These are phyloP conservation scores for Pseudozyma flocculosa DNA, from an alignment of 1,284 basidiomycete species.

Conservation along the genomic window DNA sequence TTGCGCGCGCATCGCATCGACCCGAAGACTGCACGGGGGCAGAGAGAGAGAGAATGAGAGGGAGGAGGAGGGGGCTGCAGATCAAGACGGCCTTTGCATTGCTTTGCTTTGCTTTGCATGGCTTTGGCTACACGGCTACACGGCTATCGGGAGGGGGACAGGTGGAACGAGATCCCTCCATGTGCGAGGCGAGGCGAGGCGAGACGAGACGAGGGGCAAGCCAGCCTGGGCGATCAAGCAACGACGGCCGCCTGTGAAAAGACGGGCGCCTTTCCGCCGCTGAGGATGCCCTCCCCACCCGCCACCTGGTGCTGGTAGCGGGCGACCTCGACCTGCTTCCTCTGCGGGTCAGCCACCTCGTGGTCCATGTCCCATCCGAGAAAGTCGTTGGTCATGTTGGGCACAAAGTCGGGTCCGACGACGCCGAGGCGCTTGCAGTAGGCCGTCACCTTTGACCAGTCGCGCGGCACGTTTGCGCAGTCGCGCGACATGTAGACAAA, in stretches of 20 bases:
- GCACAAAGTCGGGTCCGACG: constrained; percentile 52
- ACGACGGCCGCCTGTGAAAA: not conserved
- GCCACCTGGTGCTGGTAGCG: constrained; percentile 39
- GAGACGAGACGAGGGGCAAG: too few species aligned
- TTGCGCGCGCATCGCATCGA: too few species aligned
- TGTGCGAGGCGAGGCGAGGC: too few species aligned
- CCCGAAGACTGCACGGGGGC: too few species aligned
- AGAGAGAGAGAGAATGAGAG: too few species aligned
- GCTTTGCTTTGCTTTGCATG: too few species aligned
- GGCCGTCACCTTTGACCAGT: constrained; percentile 56
- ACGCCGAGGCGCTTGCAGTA: constrained; percentile 59
- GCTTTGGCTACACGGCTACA: too few species aligned
- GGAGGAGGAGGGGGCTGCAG: too few species aligned
- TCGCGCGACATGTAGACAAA: constrained; percentile 59
- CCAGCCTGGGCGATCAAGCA: too few species aligned
- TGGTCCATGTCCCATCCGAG: constrained; percentile 38
- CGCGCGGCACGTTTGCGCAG: constrained; percentile 41
- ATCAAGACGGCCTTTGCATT: too few species aligned
- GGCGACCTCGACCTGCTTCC: constrained; percentile 44
- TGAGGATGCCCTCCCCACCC: not conserved
- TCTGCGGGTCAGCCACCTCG: constrained; percentile 36
- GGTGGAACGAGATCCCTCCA: too few species aligned
- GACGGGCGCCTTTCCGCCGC: not conserved
- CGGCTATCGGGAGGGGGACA: too few species aligned
- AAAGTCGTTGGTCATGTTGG: constrained; percentile 59